Evolutionary conservation across 2,329 filamentous ascomycete genomes (phyloP).

Genomic region (Scedosporium minutisporum): DNA sequence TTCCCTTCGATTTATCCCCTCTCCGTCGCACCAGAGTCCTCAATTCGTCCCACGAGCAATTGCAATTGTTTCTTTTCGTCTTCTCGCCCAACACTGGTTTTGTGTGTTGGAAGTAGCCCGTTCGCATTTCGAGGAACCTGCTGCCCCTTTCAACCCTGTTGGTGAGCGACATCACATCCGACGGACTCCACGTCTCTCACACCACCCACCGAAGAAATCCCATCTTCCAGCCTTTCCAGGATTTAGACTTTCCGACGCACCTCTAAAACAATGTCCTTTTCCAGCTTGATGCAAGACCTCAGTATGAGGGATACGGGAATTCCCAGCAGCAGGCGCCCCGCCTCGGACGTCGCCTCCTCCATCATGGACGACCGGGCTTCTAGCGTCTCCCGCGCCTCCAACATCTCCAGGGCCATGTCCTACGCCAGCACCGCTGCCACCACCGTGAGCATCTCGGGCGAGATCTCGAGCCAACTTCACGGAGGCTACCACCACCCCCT

Average conservation of each 20-base stretch:
- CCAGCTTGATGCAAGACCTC: conserved; percentile 56
- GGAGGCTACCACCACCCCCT: conserved; percentile 75
- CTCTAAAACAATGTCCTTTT: conserved; percentile 49
- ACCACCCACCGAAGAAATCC: background rate
- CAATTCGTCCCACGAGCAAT: background rate
- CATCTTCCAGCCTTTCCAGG: background rate
- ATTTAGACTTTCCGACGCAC: background rate
- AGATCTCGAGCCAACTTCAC: conserved; percentile 76
- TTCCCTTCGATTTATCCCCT: background rate
- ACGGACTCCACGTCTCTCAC: background rate
- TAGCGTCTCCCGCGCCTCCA: conserved; percentile 50
- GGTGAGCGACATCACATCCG: background rate
- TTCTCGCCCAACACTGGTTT: background rate
- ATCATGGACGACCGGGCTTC: conserved; percentile 52
- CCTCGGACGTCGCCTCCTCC: conserved; percentile 36
- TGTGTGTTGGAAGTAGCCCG: background rate
- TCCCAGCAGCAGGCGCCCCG: conserved; percentile 32
- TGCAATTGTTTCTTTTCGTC: background rate
- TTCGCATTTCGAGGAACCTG: background rate
- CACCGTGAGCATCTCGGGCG: conserved; percentile 60
- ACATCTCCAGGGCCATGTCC: conserved; percentile 54
- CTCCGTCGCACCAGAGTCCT: background rate
- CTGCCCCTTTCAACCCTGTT: background rate
- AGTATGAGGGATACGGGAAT: conserved; percentile 45
- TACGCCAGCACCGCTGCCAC: conserved; percentile 58